Base-by-base conservation (phyloP, 805 yeast genomes). In the Metschnikowia colocasiae region DNA sequence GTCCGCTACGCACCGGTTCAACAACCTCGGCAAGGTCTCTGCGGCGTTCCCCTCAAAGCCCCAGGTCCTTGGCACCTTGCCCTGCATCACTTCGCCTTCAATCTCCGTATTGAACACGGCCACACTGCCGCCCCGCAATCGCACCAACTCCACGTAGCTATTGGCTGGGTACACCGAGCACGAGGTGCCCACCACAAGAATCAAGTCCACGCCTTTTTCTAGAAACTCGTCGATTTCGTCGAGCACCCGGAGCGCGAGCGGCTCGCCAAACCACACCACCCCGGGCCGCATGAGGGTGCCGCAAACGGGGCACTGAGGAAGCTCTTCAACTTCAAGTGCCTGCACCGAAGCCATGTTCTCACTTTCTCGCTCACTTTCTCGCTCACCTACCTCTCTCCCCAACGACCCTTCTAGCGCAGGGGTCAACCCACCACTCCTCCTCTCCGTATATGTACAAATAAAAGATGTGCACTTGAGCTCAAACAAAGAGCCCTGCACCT, bases 181-280 rank as follows among this genome's bases (percentile, higher is more conserved):
- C 27, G 91, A 83, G 2, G 96, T 87, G 2, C 97, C 97, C 6
- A 90, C 79, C 13, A 90, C 95, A 43, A 89, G 67, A 3, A 88
- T 81, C 58, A 90, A 65, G 58, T 89, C 96, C 19, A 87, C 83
- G 1, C 60, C 69, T 9, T 69, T 58, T 53, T 79, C 75, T 5
- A 88, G 73, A 56, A 86, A 89, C 37, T 78, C 80, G 65, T 89
- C 96, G 4, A 87, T 88, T 36, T 67, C 67, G 50, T 81, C 83
- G 48, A 90, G 76, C 10, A 74, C 76, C 40, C 67, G 67, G 46
- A 87, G 63, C 0, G 95, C 88, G 38, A 90, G 67, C 13, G 89
- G 76, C 64, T 90, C 97, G n/a, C 97, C 97, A 65, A 85, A 88
- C 97, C 96, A 90, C 5, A 89, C 91, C 3, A 90, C 95, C 0